Evolutionary conservation across 108 stramenopile species (phyloP), one percentile per base, ranked within the genome.

Genomic region (Nitzschia inconspicua): DNA sequence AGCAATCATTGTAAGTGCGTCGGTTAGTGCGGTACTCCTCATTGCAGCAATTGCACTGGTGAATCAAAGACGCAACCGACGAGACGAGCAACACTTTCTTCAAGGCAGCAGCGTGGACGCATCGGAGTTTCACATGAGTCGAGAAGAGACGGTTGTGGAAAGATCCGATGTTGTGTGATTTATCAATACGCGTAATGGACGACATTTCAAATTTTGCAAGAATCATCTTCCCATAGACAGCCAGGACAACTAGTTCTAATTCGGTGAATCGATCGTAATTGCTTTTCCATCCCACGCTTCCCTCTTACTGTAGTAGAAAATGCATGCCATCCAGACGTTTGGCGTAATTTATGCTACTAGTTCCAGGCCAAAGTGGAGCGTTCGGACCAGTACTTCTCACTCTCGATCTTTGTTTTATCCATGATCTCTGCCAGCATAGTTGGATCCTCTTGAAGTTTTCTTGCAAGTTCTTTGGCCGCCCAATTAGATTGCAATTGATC

Each of bases 401-500:
- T 77, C 11, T 72, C 66, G 79, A 83, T 76, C 2, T 39, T 14
- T 50, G 77, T 79, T 5, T 48, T 65, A 0, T 52, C 43, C 80
- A 80, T 82, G 37, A 85, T 75, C 24, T 73, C 73, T 8, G 63
- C n/a, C 63, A 88, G 51, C 8, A 79, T 41, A 4, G 28, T 27
- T 19, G 29, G 40, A 35, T 77, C 69, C 4, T 68, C 56, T 30
- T 32, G 35, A 36, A 88, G 51, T 57, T 35, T 60, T 50, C 85
- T 70, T 0, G 76, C 47, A 10, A 88, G 28, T 7, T 53, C 44
- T 19, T 65, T 14, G 4, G 81, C 76, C 42, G 69, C 67, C 32
- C 75, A 49, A 64, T 88, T 88, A 4, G 87, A 88, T 48, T 58
- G 18, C 1, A 88, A 62, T 34, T 88, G 87, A 9, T 80, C 83